phyloP scores from a whole-genome alignment of 176 grass and related monocot species.

The Raddia distichophylla region DNA sequence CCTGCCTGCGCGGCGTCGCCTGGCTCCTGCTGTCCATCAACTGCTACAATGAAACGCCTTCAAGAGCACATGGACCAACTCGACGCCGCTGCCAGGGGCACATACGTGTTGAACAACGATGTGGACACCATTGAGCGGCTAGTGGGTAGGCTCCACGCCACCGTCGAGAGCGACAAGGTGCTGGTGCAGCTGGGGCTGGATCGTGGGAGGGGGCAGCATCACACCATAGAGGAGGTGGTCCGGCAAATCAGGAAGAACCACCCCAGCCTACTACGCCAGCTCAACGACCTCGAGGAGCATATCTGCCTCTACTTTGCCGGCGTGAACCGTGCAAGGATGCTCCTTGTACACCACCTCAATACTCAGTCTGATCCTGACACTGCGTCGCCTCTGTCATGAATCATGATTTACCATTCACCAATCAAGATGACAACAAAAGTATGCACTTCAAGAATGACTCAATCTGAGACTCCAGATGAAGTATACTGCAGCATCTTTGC shows the following conservation, averaged over 20 bases:
- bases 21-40: constrained; percentile 40
- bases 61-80: constrained; percentile 71
- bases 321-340: constrained; percentile 76
- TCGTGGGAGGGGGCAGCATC: constrained; percentile 64
- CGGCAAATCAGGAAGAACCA: constrained; percentile 75
- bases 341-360: constrained; percentile 72
- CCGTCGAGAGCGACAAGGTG: constrained; percentile 81
- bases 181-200: constrained; percentile 77
- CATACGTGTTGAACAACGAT: constrained; percentile 85
- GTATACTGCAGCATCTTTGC: constrained; percentile 11
- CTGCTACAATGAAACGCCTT: constrained; percentile 46
- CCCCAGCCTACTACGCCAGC: constrained; percentile 71
- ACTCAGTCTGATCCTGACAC: constrained; percentile 38
- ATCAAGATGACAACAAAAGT: neutral
- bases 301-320: constrained; percentile 84
- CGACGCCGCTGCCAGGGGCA: constrained; percentile 72
- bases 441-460: constrained; percentile 22
- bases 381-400: constrained; percentile 18
- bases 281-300: constrained; percentile 79
- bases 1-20: constrained; percentile 31
- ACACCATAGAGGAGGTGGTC: constrained; percentile 88
- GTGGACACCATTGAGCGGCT: constrained; percentile 78
- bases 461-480: neutral
- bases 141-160: constrained; percentile 69
- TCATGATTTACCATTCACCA: constrained; percentile 23